Evolutionary conservation across 116 monocot species (phyloP), one percentile per base, ranked within the genome.

Genomic region (Posidonia oceanica): DNA sequence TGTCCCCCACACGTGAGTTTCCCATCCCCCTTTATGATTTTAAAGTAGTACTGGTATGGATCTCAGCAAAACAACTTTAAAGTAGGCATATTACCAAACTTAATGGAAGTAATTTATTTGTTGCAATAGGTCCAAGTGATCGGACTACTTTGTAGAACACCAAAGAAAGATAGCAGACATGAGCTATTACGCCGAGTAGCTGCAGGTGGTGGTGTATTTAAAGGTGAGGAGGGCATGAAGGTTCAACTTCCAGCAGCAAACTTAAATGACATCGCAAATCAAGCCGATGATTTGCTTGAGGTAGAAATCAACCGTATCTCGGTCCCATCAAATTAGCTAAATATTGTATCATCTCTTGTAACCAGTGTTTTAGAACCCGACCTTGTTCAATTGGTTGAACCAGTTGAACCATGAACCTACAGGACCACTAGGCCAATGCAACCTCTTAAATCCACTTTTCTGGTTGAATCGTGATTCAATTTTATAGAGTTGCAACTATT

Each of bases 281-380:
- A 96, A 69, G 96, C 96, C 64, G 96, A 96, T 87, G 91, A 91
- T 76, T 71, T 96, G 15, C 65, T 95, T 58, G 95, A 95, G 95
- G 95, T 91, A 68, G 13, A 36, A 4, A 53, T 41, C 41, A 40
- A 40, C 16, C 5, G 16, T 16, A n/a, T 18, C 18, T 5, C 10
- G n/a, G 3, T 3, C 40, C 8, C 18, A 41, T 40, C n/a, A 41
- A 65, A 22, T 61, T 36, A 61, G 11, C 8, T 5, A 22, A 36
- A 61, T 29, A 11, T 61, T 61, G 20, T 61, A 61, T 23, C 22
- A 4, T 61, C 61, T 48, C 48, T 10, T 48, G 48, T 10, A 48
- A 48, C 48, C 5, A 8, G 48, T 12, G 1, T 48, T 48, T 48
- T 48, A 48, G 12, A 48, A 48, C 12, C 11, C 8, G 12, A 8